phyloP scores from a whole-genome alignment of 371 early-diverging fungal genomes.

The Apophysomyces variabilis region DNA sequence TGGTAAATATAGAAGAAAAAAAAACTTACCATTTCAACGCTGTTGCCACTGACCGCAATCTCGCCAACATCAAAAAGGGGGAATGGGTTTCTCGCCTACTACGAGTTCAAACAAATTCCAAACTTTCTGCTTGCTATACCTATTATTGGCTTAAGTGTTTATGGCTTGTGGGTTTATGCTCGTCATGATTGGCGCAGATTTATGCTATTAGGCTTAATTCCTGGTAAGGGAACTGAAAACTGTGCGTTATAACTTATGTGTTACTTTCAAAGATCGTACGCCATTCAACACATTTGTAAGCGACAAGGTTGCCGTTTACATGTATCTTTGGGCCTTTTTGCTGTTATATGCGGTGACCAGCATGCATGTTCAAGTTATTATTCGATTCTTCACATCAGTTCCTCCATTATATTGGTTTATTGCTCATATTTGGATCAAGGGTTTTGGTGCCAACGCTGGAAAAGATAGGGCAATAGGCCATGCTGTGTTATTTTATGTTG shows the following conservation, averaged over 20 bases:
- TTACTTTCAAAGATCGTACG: not conserved
- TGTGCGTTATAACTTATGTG: not conserved
- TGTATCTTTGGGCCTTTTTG: constrained; percentile 74
- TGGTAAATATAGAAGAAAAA: constrained; percentile 61
- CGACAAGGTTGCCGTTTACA: constrained; percentile 36
- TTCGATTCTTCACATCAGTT: constrained; percentile 83
- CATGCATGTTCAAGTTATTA: constrained; percentile 93
- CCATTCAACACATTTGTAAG: constrained; percentile 16
- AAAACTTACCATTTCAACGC: not conserved
- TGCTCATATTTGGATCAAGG: constrained; percentile 56
- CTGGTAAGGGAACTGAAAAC: not conserved
- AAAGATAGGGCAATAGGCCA: constrained; percentile 34
- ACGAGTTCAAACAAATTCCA: constrained; percentile 79
- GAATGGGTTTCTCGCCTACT: constrained; percentile 86
- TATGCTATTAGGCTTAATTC: constrained; percentile 53
- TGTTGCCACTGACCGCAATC: not conserved
- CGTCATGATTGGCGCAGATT: constrained; percentile 56
- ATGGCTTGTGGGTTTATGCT: constrained; percentile 64
- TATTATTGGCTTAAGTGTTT: constrained; percentile 66
- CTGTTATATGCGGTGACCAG: constrained; percentile 63
- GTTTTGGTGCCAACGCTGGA: constrained; percentile 9
- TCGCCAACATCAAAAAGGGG: constrained; percentile 53
- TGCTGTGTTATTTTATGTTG: constrained; percentile 60
- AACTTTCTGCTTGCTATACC: constrained; percentile 91
- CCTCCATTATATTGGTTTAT: constrained; percentile 86